Evolutionary conservation across 176 grass and related monocot species (phyloP).

Genomic region (Poa pratensis): DNA sequence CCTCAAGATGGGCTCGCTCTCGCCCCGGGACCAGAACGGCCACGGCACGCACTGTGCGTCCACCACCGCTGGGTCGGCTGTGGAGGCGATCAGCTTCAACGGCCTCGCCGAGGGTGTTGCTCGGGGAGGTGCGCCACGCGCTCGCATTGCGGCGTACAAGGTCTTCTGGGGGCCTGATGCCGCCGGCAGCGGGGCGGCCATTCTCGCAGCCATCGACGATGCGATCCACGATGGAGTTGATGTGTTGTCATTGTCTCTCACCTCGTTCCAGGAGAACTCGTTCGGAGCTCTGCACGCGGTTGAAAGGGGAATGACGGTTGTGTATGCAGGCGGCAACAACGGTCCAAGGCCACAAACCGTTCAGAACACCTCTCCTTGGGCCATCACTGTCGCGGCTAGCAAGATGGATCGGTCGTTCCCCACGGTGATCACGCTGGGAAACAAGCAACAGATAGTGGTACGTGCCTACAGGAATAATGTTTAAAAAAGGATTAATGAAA

Average conservation of each 20-base stretch:
- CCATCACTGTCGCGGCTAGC: constrained; percentile 44
- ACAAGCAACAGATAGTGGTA: constrained; percentile 43
- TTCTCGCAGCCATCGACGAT: constrained; percentile 48
- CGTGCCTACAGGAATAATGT: not conserved
- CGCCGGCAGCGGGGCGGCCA: not conserved
- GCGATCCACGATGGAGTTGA: not conserved
- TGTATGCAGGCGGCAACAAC: not conserved
- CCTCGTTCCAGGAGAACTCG: not conserved
- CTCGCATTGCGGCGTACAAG: constrained; percentile 39
- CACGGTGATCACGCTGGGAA: constrained; percentile 36
- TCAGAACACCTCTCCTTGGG: constrained; percentile 35
- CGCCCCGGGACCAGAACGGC: not conserved
- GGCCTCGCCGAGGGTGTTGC: constrained; percentile 4
- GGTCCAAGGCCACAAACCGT: not conserved
- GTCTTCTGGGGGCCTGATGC: not conserved
- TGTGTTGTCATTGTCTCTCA: not conserved
- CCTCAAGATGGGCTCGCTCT: not conserved
- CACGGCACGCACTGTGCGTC: constrained; percentile 47
- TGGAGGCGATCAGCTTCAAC: constrained; percentile 14
- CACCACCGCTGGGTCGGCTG: constrained; percentile 34
- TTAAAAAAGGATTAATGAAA: too few relatives aligned
- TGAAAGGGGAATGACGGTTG: constrained; percentile 41
- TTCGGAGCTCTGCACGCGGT: constrained; percentile 47
- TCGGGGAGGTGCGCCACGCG: constrained; percentile 20
- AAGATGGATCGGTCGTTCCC: constrained; percentile 43